Percentiles rank a stretch among this genome's conserved stretches.
These are phyloP conservation scores for Paspalum vaginatum DNA, from an alignment of 176 grass and related monocot genomes.

Conservation along the genomic window DNA sequence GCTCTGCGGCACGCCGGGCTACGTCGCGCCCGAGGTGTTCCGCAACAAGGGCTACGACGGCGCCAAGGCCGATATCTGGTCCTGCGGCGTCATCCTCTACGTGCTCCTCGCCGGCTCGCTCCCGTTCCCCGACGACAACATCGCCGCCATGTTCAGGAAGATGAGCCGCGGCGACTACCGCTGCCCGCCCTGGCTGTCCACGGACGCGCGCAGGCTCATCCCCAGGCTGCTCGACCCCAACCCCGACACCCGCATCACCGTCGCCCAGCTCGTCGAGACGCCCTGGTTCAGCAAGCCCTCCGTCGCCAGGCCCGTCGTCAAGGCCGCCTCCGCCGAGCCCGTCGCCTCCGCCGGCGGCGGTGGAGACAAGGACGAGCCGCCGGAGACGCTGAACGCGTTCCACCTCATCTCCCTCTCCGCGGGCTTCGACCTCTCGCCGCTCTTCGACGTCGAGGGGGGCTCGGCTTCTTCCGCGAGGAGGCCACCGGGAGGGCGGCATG, in stretches of 20 bases:
- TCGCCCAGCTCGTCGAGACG: constrained; percentile 76
- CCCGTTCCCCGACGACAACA: constrained; percentile 81
- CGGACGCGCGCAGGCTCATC: constrained; percentile 66
- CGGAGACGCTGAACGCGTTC: constrained; percentile 74
- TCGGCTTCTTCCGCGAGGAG: neutral
- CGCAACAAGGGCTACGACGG: constrained; percentile 84
- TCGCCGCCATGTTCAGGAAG: constrained; percentile 82
- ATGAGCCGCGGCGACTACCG: constrained; percentile 80
- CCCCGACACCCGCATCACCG: constrained; percentile 71
- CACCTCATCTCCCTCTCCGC: constrained; percentile 89
- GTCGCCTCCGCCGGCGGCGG: constrained; percentile 19
- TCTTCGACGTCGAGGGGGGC: constrained; percentile 63
- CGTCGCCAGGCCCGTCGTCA: constrained; percentile 31
- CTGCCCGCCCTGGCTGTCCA: constrained; percentile 85
- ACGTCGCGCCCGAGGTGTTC: constrained; percentile 90
- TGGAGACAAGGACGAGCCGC: constrained; percentile 44
- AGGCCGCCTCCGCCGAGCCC: constrained; percentile 6
- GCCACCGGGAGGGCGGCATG: constrained; percentile 40
- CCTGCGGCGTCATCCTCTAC: constrained; percentile 95
- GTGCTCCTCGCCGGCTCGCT: constrained; percentile 81
- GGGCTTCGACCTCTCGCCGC: constrained; percentile 86
- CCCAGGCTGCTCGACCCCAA: constrained; percentile 78
- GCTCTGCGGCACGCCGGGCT: constrained; percentile 89
- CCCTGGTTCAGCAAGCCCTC: constrained; percentile 80
- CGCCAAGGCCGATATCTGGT: constrained; percentile 88